Conservation (phyloP, 371 early-diverging fungal species). For the Syncephalastrum sp. region DNA sequence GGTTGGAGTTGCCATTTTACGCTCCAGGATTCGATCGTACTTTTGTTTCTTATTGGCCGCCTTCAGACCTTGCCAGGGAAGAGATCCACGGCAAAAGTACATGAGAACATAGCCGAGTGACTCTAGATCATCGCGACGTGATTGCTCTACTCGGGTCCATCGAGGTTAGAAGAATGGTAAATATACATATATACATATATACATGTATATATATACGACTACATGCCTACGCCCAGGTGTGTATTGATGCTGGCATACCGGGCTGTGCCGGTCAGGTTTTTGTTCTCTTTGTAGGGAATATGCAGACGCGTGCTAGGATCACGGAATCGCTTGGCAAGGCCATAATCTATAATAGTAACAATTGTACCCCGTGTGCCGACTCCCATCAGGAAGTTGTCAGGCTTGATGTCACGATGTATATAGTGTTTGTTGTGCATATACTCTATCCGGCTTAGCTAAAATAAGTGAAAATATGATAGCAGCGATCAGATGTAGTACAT, state of each 20-base stretch:
- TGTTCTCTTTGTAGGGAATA: slow-evolving; percentile 95
- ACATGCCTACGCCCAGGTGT: slow-evolving; percentile 88
- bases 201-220: background rate
- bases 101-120: slow-evolving; percentile 98
- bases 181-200: background rate
- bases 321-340: slow-evolving; percentile 95
- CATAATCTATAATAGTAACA: slow-evolving; percentile 98
- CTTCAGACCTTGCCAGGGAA: slow-evolving; percentile 99
- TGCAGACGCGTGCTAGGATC: slow-evolving; percentile 93
- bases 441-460: slow-evolving; percentile 93
- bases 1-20: slow-evolving; percentile 96
- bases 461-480: background rate
- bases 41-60: slow-evolving; percentile 98
- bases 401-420: slow-evolving; percentile 87
- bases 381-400: slow-evolving; percentile 99
- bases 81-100: slow-evolving; percentile 96
- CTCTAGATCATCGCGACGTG: slow-evolving; percentile 99
- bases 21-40: slow-evolving; percentile 98
- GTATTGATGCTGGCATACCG: slow-evolving; percentile 99
- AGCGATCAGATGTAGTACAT: slow-evolving; percentile 6
- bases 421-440: slow-evolving; percentile 90
- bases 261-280: slow-evolving; percentile 98
- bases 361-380: slow-evolving; percentile 89
- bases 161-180: too few relatives aligned
- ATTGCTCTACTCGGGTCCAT: slow-evolving; percentile 74